Evolutionary conservation across 371 early-diverging fungal species (phyloP).

Genomic region (Apophysomyces trapeziformis): DNA sequence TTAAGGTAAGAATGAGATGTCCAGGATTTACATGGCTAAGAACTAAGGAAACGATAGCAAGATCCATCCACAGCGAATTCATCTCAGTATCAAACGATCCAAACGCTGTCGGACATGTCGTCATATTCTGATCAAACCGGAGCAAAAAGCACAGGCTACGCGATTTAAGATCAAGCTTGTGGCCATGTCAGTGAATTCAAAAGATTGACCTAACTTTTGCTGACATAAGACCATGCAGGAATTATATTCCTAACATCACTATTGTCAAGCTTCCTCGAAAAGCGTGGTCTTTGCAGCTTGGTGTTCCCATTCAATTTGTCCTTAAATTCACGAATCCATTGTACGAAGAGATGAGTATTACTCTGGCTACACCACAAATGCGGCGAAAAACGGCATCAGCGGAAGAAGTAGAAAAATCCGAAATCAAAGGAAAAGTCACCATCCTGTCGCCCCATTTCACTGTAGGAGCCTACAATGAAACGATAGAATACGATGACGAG

Average conservation of each 20-base stretch:
- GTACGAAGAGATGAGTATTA: conserved; percentile 71
- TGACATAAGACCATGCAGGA: conserved; percentile 38
- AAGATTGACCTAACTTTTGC: neutral
- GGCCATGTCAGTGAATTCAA: conserved; percentile 56
- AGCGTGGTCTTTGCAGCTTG: conserved; percentile 56
- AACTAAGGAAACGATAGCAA: conserved; percentile 25
- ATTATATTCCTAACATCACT: conserved; percentile 79
- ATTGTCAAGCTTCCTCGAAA: conserved; percentile 64
- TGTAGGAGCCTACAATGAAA: conserved; percentile 79
- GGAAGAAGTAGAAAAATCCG: conserved; percentile 19
- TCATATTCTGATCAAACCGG: conserved; percentile 89
- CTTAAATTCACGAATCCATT: conserved; percentile 88
- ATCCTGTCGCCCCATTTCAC: conserved; percentile 74
- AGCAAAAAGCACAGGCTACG: conserved; percentile 86
- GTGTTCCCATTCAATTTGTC: conserved; percentile 62
- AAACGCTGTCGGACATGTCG: conserved; percentile 88
- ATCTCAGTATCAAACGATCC: conserved; percentile 83
- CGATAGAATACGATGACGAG: conserved; percentile 83
- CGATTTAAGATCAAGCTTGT: conserved; percentile 87
- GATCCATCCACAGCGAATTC: conserved; percentile 85
- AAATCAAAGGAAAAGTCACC: conserved; percentile 47
- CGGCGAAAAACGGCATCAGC: conserved; percentile 21
- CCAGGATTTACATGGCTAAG: neutral
- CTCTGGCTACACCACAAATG: conserved; percentile 60
- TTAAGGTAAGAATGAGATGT: conserved; percentile 30